Percentiles rank a stretch among this genome's conserved stretches.
These are phyloP conservation scores for Debaryomycetaceae sp. DNA, from an alignment of 1,139 yeast species.

Conservation along the genomic window DNA sequence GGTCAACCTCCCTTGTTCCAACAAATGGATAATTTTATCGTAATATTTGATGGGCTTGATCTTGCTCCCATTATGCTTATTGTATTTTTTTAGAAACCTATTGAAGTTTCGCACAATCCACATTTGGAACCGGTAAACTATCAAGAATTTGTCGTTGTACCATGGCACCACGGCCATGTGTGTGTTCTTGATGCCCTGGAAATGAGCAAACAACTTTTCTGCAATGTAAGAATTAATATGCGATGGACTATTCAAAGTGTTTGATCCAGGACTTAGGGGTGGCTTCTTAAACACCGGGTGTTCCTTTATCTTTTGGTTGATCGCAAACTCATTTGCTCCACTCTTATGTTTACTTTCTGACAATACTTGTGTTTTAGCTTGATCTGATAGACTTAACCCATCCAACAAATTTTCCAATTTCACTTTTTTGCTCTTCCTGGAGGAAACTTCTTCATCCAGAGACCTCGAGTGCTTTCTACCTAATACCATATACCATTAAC, in stretches of 20 bases:
- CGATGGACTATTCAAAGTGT: conserved; percentile 1
- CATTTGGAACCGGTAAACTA: conserved; percentile 27
- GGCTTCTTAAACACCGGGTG: conserved; percentile 10
- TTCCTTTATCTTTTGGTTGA: conserved; percentile 15
- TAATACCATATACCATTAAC: conserved; percentile 2
- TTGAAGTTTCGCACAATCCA: conserved; percentile 42
- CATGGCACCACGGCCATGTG: conserved; percentile 18
- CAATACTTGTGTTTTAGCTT: conserved; percentile 3
- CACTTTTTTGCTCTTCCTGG: conserved; percentile 16
- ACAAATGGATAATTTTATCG: conserved; percentile 22
- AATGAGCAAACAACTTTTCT: conserved; percentile 23
- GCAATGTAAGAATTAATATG: conserved; percentile 22
- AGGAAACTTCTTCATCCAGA: conserved; percentile 12
- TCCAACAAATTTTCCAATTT: conserved; percentile 22
- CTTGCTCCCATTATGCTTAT: conserved; percentile 14
- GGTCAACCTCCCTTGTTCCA: conserved; percentile 17
- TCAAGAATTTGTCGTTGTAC: conserved; percentile 22
- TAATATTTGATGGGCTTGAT: conserved; percentile 21
- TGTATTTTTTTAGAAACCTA: conserved; percentile 30
- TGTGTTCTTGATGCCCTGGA: conserved; percentile 14
- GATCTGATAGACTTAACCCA: conserved; percentile 14
- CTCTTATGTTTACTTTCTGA: conserved; percentile 1
- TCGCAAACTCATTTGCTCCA: conserved; percentile 5
- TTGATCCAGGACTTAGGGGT: not conserved
- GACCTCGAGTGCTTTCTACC: conserved; percentile 11